Conservation (phyloP, 345 rosid species). For the Corymbia maculata region DNA sequence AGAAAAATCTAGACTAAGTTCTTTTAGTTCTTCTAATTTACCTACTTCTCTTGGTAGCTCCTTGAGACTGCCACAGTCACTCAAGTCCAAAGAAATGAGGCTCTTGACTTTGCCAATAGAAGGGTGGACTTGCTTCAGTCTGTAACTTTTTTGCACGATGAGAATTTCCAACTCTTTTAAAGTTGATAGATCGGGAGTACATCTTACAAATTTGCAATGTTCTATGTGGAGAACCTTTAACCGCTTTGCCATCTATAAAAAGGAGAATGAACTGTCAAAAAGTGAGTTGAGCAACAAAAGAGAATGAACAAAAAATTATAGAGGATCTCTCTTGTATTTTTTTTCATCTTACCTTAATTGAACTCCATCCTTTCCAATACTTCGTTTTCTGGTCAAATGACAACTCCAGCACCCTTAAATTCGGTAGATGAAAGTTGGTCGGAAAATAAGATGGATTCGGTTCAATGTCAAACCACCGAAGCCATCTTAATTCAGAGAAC, state of each 20-base stretch:
- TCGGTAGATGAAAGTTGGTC: neutral
- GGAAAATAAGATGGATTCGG: fast-evolving
- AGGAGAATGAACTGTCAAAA: neutral
- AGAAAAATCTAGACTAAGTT: neutral
- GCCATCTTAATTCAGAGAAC: neutral
- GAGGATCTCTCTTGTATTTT: neutral
- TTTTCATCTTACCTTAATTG: neutral
- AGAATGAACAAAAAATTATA: neutral
- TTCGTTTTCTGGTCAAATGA: too few relatives aligned
- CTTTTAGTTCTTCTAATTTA: neutral
- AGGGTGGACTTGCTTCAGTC: neutral
- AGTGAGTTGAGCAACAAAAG: neutral
- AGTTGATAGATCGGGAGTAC: neutral
- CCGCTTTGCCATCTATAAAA: neutral
- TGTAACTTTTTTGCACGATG: fast-evolving
- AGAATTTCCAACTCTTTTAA: neutral
- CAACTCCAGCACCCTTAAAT: neutral
- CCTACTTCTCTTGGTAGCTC: neutral
- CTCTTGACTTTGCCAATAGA: neutral
- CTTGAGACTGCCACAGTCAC: neutral
- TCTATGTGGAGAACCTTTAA: neutral
- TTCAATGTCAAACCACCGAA: neutral
- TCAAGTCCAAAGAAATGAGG: neutral
- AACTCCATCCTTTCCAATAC: neutral
- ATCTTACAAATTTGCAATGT: fast-evolving